Base-by-base conservation (phyloP, 2,329 filamentous ascomycete species). In the Fusarium sp. region DNA sequence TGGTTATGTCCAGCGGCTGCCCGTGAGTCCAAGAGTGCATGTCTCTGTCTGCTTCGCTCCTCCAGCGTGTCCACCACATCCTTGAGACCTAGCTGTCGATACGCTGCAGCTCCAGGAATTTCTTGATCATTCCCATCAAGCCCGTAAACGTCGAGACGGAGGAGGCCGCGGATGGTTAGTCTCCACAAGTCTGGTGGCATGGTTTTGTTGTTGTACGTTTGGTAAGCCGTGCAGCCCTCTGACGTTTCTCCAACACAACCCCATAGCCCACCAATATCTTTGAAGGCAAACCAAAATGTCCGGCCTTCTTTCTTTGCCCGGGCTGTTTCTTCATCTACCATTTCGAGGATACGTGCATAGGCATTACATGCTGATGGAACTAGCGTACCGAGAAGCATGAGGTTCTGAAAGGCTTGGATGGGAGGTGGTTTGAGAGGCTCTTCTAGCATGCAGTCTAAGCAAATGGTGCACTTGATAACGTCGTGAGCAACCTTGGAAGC, bases 61-160 rank as follows among this genome's bases (percentile, higher is more conserved):
- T 90, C 87, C 77, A 90, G 83, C 63, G 84, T 78, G 14, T 77
- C 73, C 29, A 90, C 81, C 38, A 90, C 83, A 56, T 88, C 87
- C 73, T 82, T 85, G 6, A 90, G 79, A 0, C 88, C 88, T 24
- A 83, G 79, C 46, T 86, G 84, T 42, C 78, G 72, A 30, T 68
- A 72, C 16, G 42, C 22, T 22, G 50, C 22, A 8, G 58, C 42
- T 29, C 73, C 70, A 47, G 75, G 59, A 15, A 62, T 53, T 2
- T 62, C 53, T 6, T 50, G 46, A 11, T 64, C 64, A n/a, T 66
- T 54, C 24, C 73, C 71, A 15, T 76, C 73, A 29, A 87, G 73
- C 1, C 88, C 88, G 74, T 90, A 89, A 10, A 90, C 84, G 71
- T 90, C 88, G 15, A 86, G 72, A 62, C 84, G 84, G 20, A 90